Base-by-base conservation (phyloP, 2,329 filamentous ascomycete genomes). In the Diaporthe australafricana region DNA sequence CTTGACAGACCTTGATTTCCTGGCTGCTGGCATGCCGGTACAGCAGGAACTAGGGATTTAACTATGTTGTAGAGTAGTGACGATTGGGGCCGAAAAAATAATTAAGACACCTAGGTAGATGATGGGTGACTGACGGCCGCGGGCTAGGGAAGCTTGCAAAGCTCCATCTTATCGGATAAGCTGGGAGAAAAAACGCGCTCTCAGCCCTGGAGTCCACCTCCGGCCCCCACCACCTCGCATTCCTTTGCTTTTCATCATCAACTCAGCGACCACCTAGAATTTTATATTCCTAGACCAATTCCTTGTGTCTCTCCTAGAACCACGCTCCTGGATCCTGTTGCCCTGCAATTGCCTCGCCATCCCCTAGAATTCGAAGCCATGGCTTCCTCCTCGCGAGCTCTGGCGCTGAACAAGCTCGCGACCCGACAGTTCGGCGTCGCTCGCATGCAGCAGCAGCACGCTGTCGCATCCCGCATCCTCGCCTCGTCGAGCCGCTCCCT, bases 321-420 rank as follows among this genome's bases (percentile, higher is more conserved):
- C 35, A 45, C n/a, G 53, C 40, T 17, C 67, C 38, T 60, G 67
- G 32, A 69, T 38, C n/a, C 55, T 32, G 56, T n/a, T 35, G 45
- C 35, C 65, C 35, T 35, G 42, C 35, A 56, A 32, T 9, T 57
- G 67, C 48, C 60, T 35, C n/a, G 71, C 40, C 32, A 68, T 45
- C 45, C 62, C 20, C 48, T 70, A 72, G 74, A 69, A 72, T 70
- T 74, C 74, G 74, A 70, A 74, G 75, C 74, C 73, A 81, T 81
- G 79, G 78, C 79, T 75, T 77, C 80, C 62, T 76, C 80, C 57
- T 76, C 79, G 62, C 76, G 78, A 76, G 79, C 80, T 73, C 74
- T 81, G 62, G 74, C 76, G 72, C 56, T 73, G 65, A 73, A 62
- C 72, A 79, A 78, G 75, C 77, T 81, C 73, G 77, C 79, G 70